phyloP scores from a whole-genome alignment of 805 yeast species.

The Barnettozyma californica region DNA sequence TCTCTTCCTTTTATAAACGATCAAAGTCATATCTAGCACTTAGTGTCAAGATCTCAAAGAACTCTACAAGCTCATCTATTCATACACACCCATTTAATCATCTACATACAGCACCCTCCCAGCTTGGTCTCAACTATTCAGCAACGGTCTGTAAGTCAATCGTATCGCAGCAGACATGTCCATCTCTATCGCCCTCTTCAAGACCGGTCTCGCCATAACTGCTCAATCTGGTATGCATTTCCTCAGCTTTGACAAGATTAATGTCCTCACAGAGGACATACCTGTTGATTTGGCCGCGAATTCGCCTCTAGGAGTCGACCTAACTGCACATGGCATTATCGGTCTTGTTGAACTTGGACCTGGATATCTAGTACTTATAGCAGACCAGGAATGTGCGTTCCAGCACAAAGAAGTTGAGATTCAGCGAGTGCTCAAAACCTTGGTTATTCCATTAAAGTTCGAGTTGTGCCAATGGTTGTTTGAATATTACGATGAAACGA shows the following conservation, averaged over 20 bases:
- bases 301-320: constrained; percentile 4
- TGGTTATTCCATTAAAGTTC: constrained; percentile 21
- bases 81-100: too few species aligned
- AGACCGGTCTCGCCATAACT: constrained; percentile 9
- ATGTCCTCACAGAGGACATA: neutral
- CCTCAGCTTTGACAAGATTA: constrained; percentile 4
- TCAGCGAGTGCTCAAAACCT: constrained; percentile 15
- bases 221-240: constrained; percentile 5
- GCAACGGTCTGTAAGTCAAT: neutral
- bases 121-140: neutral
- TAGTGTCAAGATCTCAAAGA: neutral
- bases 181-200: constrained; percentile 9
- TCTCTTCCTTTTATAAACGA: neutral
- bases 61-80: neutral
- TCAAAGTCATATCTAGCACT: neutral
- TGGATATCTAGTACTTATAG: constrained; percentile 19
- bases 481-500: neutral
- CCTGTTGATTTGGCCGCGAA: neutral
- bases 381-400: constrained; percentile 15
- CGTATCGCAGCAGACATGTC: neutral
- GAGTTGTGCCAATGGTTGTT: constrained; percentile 17
- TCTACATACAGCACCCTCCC: neutral
- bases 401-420: constrained; percentile 12
- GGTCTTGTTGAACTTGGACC: constrained; percentile 24
- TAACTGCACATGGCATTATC: constrained; percentile 14